Evolutionary conservation across 2,329 filamentous ascomycete species (phyloP).

Genomic region (Curvularia verruculosa): DNA sequence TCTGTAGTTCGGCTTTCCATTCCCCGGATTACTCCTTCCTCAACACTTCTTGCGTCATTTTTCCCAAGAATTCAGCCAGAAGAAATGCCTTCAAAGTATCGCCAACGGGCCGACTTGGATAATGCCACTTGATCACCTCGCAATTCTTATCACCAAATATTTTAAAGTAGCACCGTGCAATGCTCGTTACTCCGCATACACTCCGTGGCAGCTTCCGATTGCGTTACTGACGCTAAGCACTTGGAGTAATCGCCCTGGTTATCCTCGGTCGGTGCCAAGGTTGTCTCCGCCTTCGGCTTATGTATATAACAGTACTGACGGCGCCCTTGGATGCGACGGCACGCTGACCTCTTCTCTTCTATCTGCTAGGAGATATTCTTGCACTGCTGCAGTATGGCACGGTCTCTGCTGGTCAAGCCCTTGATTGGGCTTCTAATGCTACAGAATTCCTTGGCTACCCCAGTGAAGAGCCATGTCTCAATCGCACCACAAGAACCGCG

Average conservation of each 20-base stretch:
- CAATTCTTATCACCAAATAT: neutral
- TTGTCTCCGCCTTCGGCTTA: constrained; percentile 13
- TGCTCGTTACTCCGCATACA: constrained; percentile 6
- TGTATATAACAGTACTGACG: constrained; percentile 18
- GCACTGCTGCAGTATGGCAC: constrained; percentile 29
- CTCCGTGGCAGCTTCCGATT: constrained; percentile 5
- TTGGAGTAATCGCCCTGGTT: constrained; percentile 6
- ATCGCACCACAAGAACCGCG: constrained; percentile 28
- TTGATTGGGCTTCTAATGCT: constrained; percentile 37
- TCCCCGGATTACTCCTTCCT: neutral
- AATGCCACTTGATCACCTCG: neutral
- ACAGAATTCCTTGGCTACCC: constrained; percentile 35
- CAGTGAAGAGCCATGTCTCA: constrained; percentile 19
- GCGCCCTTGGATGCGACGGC: constrained; percentile 9
- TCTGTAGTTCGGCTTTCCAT: too few species aligned
- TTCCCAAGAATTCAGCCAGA: neutral
- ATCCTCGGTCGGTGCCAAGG: constrained; percentile 1
- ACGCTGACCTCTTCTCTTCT: constrained; percentile 12
- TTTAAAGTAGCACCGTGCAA: neutral
- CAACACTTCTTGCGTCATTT: neutral
- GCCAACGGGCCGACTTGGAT: neutral
- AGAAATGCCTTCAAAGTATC: neutral
- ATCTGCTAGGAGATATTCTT: constrained; percentile 15
- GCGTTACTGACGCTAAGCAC: constrained; percentile 7
- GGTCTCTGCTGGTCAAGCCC: constrained; percentile 24